phyloP scores from a whole-genome alignment of 140 eudicot species.

The Oenanthe javanica region DNA sequence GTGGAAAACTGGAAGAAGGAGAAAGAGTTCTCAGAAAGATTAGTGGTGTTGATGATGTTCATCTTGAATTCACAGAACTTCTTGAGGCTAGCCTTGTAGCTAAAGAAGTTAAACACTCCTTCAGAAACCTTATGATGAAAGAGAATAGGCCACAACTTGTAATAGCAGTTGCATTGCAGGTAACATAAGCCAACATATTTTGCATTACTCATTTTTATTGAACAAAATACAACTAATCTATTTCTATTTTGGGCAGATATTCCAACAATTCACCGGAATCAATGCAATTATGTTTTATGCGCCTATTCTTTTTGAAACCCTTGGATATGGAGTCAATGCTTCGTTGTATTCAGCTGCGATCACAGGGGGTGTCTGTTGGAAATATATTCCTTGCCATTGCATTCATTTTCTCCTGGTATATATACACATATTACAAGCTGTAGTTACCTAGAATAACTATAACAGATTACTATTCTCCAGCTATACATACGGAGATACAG shows the following conservation, averaged over 20 bases:
- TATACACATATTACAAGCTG: too few relatives aligned
- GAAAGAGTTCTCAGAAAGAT: conserved; percentile 65
- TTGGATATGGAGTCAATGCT: conserved; percentile 68
- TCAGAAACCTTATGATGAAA: conserved; percentile 63
- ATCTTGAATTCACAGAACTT: conserved; percentile 76
- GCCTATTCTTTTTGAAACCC: conserved; percentile 62
- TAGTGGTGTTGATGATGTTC: conserved; percentile 67
- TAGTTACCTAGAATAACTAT: too few relatives aligned
- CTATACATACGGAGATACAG: too few relatives aligned
- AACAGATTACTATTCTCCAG: too few relatives aligned
- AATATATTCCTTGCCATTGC: too few relatives aligned
- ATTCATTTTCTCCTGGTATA: too few relatives aligned
- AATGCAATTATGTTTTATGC: conserved; percentile 97
- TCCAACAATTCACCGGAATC: conserved; percentile 86
- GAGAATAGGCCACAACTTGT: conserved; percentile 66
- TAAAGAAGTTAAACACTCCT: conserved; percentile 72
- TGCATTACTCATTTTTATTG: not conserved
- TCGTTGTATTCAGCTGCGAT: conserved; percentile 79
- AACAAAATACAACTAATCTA: not conserved
- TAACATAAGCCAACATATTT: conserved; percentile 13
- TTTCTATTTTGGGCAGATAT: conserved; percentile 31
- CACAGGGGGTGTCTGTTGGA: conserved; percentile 74
- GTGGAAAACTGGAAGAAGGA: conserved; percentile 78
- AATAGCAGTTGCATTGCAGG: conserved; percentile 74
- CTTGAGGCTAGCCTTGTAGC: conserved; percentile 73